phyloP scores from a whole-genome alignment of 2,329 filamentous ascomycete species.

The Keithomyces neogunnii region DNA sequence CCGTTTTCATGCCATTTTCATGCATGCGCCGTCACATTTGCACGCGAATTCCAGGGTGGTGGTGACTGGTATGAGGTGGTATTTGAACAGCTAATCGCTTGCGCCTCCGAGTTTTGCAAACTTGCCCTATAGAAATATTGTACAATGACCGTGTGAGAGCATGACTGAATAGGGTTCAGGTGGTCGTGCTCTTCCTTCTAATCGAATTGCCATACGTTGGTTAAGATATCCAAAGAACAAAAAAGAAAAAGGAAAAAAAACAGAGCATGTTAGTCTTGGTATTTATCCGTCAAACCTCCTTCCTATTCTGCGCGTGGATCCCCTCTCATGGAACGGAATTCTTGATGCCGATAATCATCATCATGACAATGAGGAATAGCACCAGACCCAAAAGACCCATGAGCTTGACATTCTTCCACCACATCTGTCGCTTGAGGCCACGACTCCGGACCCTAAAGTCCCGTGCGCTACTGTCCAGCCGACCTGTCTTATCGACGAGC shows the following conservation, averaged over 20 bases:
- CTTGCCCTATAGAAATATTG: neutral
- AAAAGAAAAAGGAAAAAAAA: neutral
- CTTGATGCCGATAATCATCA: constrained; percentile 47
- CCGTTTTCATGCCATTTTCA: too few species aligned
- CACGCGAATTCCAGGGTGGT: too few species aligned
- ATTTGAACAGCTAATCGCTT: neutral
- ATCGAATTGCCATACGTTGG: neutral
- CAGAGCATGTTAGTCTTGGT: neutral
- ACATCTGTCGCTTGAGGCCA: constrained; percentile 87
- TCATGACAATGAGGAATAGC: constrained; percentile 47
- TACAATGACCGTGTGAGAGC: neutral
- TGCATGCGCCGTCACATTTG: too few species aligned
- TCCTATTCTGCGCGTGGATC: neutral
- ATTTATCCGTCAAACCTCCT: neutral
- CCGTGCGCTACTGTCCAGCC: constrained; percentile 75
- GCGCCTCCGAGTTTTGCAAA: neutral
- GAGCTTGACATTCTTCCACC: constrained; percentile 98
- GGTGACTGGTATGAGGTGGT: neutral
- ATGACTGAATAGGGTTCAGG: neutral
- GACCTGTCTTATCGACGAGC: constrained; percentile 92
- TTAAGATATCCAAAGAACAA: neutral
- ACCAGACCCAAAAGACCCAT: constrained; percentile 74
- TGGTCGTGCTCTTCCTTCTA: neutral
- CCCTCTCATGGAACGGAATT: constrained; percentile 18
- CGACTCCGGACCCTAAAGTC: constrained; percentile 86